Base-by-base conservation (phyloP, 2,329 filamentous ascomycete species). In the Dactylellina drechsleri region DNA sequence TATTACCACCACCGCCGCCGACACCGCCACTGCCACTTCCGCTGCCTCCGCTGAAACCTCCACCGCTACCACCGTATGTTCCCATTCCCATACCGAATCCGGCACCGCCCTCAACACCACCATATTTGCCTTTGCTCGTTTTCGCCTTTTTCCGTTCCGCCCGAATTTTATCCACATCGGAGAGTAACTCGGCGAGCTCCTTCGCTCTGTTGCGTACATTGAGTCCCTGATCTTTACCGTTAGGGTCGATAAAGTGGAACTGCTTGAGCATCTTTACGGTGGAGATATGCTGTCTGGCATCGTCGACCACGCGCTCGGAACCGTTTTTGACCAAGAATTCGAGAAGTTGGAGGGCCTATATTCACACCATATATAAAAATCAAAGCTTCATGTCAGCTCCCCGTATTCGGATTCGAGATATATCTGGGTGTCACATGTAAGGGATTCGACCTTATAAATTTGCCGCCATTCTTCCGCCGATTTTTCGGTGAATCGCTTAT, bases 291-390 rank as follows among this genome's bases (percentile, higher is more conserved):
- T 93, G 93, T 79, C 95, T 89, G 70, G 95, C 95, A 83, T 99
- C 95, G 83, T 99, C 95, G 78, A 99, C 94, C 43, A 99, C 95
- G 65, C 95, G 88, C 83, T 99, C 95, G 12, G 95, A 98, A 77
- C 95, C 95, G 82, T 99, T 95, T 85, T 99, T 99, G 84, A 99
- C 91, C 36, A 99, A 87, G 81, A 97, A 96, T 82, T 99, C 94
- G 81, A 99, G 90, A 66, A 99, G 87, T 86, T 98, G 95, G 23
- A 99, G 89, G 8, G 86, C 86, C 87, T 89, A 40, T 28, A 53
- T 47, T 47, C 13, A 47, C 18, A 40, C n/a, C 13, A 23, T 43
- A 5, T 2, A 23, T 23, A 23, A 45, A 60, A 66, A 77, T 36
- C 18, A 26, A 6, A 20, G 16, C n/a, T 4, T 23, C 40, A 2